Conservation (phyloP, 371 early-diverging fungal genomes). For the Saksenaea oblongispora region DNA sequence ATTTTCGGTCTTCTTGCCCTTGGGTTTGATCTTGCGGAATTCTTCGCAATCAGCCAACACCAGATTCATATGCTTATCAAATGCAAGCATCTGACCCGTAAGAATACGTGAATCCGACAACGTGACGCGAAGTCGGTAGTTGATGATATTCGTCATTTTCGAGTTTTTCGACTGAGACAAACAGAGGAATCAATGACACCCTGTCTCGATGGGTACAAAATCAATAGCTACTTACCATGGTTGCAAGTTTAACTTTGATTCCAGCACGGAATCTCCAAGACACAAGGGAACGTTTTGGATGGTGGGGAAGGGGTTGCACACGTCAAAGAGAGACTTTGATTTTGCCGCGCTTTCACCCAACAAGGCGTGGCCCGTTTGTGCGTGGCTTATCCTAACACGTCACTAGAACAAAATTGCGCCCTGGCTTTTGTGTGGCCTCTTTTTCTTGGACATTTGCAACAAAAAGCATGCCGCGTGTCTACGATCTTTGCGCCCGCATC, state of each 20-base stretch:
- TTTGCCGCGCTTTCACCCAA: neutral
- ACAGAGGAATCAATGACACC: neutral
- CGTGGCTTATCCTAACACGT: neutral
- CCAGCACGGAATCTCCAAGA: conserved; percentile 1
- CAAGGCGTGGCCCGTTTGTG: neutral
- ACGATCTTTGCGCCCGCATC: conserved; percentile 91
- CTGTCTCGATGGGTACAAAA: neutral
- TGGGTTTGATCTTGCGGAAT: conserved; percentile 86
- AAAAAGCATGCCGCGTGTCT: conserved; percentile 73
- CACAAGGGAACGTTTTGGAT: neutral
- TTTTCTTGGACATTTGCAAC: neutral
- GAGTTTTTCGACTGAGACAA: conserved; percentile 64
- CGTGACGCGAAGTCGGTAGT: conserved; percentile 93
- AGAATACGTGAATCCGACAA: conserved; percentile 88
- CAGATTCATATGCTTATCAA: conserved; percentile 98
- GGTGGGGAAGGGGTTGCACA: conserved; percentile 8
- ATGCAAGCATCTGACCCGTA: conserved; percentile 97
- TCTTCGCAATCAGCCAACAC: conserved; percentile 97
- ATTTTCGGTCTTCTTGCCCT: conserved; percentile 43
- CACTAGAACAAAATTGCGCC: neutral
- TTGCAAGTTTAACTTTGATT: neutral
- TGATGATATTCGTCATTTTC: conserved; percentile 92
- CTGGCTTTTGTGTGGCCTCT: neutral
- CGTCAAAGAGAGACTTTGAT: conserved; percentile 8
- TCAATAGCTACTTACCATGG: neutral